These are phyloP conservation scores for Ophiostoma piceae DNA, from an alignment of 2,329 filamentous ascomycete genomes.

Conservation along the genomic window DNA sequence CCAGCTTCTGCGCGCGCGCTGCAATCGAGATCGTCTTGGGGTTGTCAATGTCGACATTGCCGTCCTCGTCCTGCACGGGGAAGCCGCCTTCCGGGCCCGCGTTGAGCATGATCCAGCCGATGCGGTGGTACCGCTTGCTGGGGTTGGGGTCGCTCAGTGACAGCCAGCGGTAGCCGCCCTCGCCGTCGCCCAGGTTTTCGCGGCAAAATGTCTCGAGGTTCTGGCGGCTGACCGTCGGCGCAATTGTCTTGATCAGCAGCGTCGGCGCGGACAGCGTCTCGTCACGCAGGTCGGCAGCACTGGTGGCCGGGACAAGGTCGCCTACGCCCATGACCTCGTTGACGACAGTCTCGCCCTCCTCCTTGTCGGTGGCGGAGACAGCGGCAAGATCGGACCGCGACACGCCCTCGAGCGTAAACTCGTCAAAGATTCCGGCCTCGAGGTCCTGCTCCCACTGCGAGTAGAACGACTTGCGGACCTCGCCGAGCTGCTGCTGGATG, in stretches of 20 bases:
- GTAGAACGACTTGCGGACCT: slow-evolving; percentile 73
- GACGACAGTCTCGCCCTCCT: slow-evolving; percentile 72
- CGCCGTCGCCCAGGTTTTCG: slow-evolving; percentile 83
- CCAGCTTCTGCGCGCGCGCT: slow-evolving; percentile 83
- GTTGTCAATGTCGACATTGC: slow-evolving; percentile 53
- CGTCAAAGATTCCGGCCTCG: slow-evolving; percentile 79
- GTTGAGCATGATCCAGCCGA: slow-evolving; percentile 97
- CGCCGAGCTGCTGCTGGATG: slow-evolving; percentile 69
- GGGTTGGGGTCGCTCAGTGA: slow-evolving; percentile 96
- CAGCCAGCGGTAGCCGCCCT: slow-evolving; percentile 91
- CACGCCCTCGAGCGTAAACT: slow-evolving; percentile 88
- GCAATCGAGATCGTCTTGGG: slow-evolving; percentile 55
- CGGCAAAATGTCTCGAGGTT: slow-evolving; percentile 94
- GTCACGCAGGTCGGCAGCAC: slow-evolving; percentile 82
- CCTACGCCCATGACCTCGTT: slow-evolving; percentile 91
- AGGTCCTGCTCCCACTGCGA: slow-evolving; percentile 86
- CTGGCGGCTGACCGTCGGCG: slow-evolving; percentile 86
- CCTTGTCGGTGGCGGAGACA: slow-evolving; percentile 73
- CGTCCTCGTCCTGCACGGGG: slow-evolving; percentile 55
- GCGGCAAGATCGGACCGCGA: slow-evolving; percentile 91
- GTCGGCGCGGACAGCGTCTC: slow-evolving; percentile 86
- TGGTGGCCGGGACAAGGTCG: slow-evolving; percentile 77
- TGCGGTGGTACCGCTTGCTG: slow-evolving; percentile 92
- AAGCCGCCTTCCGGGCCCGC: slow-evolving; percentile 56
- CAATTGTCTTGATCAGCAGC: slow-evolving; percentile 94